Base-by-base conservation (phyloP, 2,329 filamentous ascomycete species). In the Botryotinia convoluta region DNA sequence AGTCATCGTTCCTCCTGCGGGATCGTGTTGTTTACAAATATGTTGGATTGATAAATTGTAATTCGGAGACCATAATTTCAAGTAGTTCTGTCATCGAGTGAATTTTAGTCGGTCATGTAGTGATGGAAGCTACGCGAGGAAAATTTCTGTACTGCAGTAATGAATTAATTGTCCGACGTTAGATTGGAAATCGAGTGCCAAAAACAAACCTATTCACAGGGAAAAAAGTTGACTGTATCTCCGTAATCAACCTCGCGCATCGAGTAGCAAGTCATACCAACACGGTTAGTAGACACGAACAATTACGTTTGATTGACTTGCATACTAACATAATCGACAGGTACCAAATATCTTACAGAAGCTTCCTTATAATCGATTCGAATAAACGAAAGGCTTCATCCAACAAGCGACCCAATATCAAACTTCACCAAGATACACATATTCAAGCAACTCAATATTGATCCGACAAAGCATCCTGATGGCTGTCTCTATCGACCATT, bases 61-160 rank as follows among this genome's bases (percentile, higher is more conserved):
- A n/a, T 26, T 5, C 2, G 10, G 10, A n/a, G 26, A 22, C 10
- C 45, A 14, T 2, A 51, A 51, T 26, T 12, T 12, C 10, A 10
- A 48, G 20, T 22, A 22, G 7, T 22, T 48, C 3, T 4, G 44
- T 48, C 44, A 48, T 26, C 10, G 10, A 51, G 45, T n/a, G 45
- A 51, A n/a, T 51, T 26, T 26, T 14, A 4, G 4, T 51, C 4
- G 45, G 22, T 26, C 45, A n/a, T 51, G 9, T 12, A 6, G 45
- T 48, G 45, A 48, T 51, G 22, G 45, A 51, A 51, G 10, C 10
- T 6, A n/a, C 0, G 22, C 45, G 22, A 51, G 22, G 45, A 12
- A 26, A 26, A 0, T 2, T n/a, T 5, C 2, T 1, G 22, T 51
- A 14, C 0, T n/a, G 4, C 22, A 51, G 10, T 26, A 12, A 51